Percentiles rank a stretch among this genome's conserved stretches.
phyloP scores from a whole-genome alignment of 306 rosid species.

The Quercus berberidifolia region DNA sequence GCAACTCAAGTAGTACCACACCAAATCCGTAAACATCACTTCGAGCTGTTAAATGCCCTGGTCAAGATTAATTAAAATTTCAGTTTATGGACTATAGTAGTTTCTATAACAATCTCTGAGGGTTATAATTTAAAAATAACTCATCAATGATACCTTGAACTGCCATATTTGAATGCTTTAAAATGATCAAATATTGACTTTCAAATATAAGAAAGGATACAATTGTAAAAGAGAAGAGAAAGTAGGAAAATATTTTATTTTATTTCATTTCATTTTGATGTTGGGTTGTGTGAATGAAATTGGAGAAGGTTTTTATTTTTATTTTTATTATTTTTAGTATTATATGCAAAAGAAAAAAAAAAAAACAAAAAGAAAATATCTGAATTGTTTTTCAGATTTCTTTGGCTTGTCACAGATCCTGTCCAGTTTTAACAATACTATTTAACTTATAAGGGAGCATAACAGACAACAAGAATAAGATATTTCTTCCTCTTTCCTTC shows the following conservation, averaged over 20 bases:
- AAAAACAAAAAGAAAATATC: background rate
- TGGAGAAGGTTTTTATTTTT: background rate
- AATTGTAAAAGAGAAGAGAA: background rate
- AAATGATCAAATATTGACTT: background rate
- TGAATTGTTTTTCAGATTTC: background rate
- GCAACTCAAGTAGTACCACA: slow-evolving; percentile 88
- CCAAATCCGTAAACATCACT: slow-evolving; percentile 95
- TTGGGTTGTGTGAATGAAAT: background rate
- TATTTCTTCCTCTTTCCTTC: background rate
- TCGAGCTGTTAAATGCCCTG: slow-evolving; percentile 95
- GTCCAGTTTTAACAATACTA: background rate
- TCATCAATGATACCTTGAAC: background rate
- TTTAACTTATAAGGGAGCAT: background rate
- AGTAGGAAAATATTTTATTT: background rate
- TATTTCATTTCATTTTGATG: background rate
- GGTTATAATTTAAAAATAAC: background rate
- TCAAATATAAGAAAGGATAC: background rate
- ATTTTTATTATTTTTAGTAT: background rate
- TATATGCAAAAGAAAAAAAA: background rate
- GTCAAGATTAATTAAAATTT: slow-evolving; percentile 19
- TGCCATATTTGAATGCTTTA: background rate
- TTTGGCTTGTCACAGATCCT: background rate
- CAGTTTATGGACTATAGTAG: slow-evolving; percentile 12
- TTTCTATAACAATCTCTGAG: background rate
- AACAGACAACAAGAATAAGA: background rate